phyloP scores from a whole-genome alignment of 2,329 filamentous ascomycete genomes.

The Ascosphaera pollenicola region DNA sequence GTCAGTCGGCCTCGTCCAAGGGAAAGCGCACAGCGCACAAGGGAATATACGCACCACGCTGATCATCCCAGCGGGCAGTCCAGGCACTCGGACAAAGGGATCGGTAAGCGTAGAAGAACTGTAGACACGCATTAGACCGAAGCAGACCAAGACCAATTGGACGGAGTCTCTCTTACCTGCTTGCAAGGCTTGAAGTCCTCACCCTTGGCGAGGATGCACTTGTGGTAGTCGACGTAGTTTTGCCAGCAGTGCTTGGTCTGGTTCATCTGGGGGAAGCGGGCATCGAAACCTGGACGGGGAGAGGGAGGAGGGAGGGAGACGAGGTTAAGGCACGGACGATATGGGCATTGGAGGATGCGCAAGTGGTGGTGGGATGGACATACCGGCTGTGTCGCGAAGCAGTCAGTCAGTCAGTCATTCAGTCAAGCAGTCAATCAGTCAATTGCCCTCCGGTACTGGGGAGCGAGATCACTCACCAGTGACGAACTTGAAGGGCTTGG shows the following conservation, averaged over 20 bases:
- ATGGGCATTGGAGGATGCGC: no score
- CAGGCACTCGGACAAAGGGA: constrained; percentile 93
- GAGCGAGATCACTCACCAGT: constrained; percentile 47
- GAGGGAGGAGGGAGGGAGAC: constrained; percentile 3
- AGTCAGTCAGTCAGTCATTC: neutral
- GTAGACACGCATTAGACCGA: constrained; percentile 5
- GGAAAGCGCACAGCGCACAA: neutral
- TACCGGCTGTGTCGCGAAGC: neutral
- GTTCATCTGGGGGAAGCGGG: constrained; percentile 96
- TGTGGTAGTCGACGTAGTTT: constrained; percentile 99
- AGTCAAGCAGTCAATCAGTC: no score
- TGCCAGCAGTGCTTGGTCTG: constrained; percentile 99
- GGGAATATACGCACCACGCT: constrained; percentile 49
- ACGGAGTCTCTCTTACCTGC: constrained; percentile 41
- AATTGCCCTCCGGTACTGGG: no score
- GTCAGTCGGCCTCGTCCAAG: no score
- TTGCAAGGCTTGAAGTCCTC: constrained; percentile 95
- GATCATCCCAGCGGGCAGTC: constrained; percentile 90
- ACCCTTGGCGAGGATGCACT: constrained; percentile 96
- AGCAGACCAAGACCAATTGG: neutral
- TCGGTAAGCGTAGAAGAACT: constrained; percentile 95
- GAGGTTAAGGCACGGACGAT: constrained; percentile 4
- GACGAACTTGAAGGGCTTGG: constrained; percentile 99
- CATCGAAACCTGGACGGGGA: constrained; percentile 59
- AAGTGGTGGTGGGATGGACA: neutral